Evolutionary conservation across 2,329 filamentous ascomycete species (phyloP).

Genomic region (Thermochaetoides dissita): DNA sequence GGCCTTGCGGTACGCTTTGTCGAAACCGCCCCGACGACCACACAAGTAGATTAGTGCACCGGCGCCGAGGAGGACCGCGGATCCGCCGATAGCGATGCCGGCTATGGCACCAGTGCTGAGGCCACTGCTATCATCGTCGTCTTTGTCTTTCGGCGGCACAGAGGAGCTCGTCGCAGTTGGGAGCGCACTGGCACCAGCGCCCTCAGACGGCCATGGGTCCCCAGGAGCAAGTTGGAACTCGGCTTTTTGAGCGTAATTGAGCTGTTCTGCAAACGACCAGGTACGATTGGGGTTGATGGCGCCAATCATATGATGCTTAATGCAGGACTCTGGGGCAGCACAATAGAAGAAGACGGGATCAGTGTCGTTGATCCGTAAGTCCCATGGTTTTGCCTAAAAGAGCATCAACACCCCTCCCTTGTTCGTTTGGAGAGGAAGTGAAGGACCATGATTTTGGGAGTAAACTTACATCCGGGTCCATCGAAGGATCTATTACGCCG

Average conservation of each 20-base stretch:
- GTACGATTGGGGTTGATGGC: constrained; percentile 54
- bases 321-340: constrained; percentile 52
- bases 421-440: no score
- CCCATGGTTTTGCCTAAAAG: no score
- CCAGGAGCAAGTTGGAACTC: constrained; percentile 42
- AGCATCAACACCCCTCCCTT: no score
- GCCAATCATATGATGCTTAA: constrained; percentile 55
- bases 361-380: constrained; percentile 41
- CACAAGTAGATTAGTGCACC: constrained; percentile 34
- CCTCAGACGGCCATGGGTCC: constrained; percentile 37
- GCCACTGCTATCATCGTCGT: neutral
- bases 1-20: constrained; percentile 22
- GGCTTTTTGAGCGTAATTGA: constrained; percentile 30
- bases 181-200: constrained; percentile 13
- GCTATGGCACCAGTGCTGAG: constrained; percentile 37
- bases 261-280: constrained; percentile 33
- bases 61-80: constrained; percentile 29
- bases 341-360: constrained; percentile 58
- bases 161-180: constrained; percentile 6
- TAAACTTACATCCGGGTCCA: constrained; percentile 30
- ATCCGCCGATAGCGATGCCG: constrained; percentile 41
- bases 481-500: constrained; percentile 31
- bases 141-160: constrained; percentile 1
- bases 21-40: constrained; percentile 26
- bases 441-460: neutral